A percentile compares a stretch with the other conserved stretches of the same genome.
Evolutionary conservation across 768 basidiomycete species (phyloP).

Genomic region (Lyophyllum atratum): DNA sequence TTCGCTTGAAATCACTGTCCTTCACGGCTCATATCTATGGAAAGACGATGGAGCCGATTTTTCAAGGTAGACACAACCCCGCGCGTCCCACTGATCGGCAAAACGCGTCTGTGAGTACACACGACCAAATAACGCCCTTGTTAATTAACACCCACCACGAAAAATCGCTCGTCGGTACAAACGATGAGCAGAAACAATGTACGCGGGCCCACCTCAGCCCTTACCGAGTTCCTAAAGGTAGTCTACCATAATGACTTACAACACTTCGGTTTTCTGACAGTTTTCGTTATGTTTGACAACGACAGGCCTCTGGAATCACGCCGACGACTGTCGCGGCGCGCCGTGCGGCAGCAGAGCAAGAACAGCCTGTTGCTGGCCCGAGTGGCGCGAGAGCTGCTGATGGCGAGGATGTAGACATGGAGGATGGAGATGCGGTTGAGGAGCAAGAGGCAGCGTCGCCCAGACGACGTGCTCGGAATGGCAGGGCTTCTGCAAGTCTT

Average conservation of each 20-base stretch:
- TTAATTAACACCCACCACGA: conserved; percentile 7
- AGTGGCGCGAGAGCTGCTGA: conserved; percentile 29
- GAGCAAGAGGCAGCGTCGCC: conserved; percentile 10
- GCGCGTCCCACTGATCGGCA: too few species aligned
- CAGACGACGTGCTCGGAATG: conserved; percentile 10
- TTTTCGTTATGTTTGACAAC: not conserved
- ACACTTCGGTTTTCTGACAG: conserved; percentile 2
- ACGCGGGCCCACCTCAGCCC: conserved; percentile 78
- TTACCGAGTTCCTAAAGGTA: conserved; percentile 81
- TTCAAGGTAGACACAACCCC: too few species aligned
- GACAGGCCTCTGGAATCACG: conserved; percentile 49
- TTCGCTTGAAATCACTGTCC: too few species aligned
- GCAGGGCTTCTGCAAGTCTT: conserved; percentile 8
- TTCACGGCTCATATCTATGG: too few species aligned
- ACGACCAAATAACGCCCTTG: conserved; percentile 17
- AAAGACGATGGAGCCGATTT: too few species aligned
- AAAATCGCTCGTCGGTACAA: not conserved
- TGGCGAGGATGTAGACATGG: conserved; percentile 13
- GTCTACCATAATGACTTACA: too few species aligned
- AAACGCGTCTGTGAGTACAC: conserved; percentile 5
- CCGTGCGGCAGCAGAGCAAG: conserved; percentile 29
- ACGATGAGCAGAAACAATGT: conserved; percentile 52
- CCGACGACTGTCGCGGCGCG: conserved; percentile 44
- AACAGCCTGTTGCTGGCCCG: conserved; percentile 47
- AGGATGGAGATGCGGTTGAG: conserved; percentile 9